Evolutionary conservation across 176 grass and related monocot species (phyloP), one percentile per base, ranked within the genome.

Genomic region (Oryza glumipatula): DNA sequence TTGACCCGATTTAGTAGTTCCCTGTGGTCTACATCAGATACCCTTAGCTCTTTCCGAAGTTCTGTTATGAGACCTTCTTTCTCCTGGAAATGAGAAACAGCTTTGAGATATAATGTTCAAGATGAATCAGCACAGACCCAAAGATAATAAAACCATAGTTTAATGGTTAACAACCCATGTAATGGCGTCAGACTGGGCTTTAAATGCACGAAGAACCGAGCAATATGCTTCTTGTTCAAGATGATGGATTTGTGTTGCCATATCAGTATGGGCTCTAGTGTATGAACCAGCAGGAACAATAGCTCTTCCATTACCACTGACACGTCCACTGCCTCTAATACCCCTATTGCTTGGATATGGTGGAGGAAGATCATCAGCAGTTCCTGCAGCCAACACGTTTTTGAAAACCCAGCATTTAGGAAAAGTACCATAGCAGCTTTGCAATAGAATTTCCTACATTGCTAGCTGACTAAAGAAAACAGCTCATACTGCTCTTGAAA

Each of bases 201-300:
- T 99, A 85, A 99, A 99, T 77, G 96, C 96, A 73, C 91, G 89
- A 71, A 99, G 94, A 91, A 99, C 89, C 24, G 96, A 90, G 74
- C 86, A 90, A 80, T 99, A 99, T 65, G 96, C 96, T 85, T 99
- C 91, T 85, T 92, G 96, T 84, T 99, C 96, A 87, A 99, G 93
- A 15, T 89, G 86, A 83, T 92, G 96, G 85, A 99, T 96, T 92
- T 92, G 88, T 12, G 80, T 65, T 80, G 94, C 96, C 93, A 99
- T 99, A 80, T 95, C 91, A 9, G 64, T 88, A 0, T 87, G 87
- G 67, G 84, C 76, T 26, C 93, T 90, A 54, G 78, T 78, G 82
- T 96, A 92, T 56, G 93, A 85, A 89, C 79, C 76, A 49, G 87
- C 83, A 82, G 79, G 74, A 48, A 82, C 81, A 39, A 87, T 43